Conservation (phyloP, 257 asterid genomes). For the Fraxinus cuspidata region DNA sequence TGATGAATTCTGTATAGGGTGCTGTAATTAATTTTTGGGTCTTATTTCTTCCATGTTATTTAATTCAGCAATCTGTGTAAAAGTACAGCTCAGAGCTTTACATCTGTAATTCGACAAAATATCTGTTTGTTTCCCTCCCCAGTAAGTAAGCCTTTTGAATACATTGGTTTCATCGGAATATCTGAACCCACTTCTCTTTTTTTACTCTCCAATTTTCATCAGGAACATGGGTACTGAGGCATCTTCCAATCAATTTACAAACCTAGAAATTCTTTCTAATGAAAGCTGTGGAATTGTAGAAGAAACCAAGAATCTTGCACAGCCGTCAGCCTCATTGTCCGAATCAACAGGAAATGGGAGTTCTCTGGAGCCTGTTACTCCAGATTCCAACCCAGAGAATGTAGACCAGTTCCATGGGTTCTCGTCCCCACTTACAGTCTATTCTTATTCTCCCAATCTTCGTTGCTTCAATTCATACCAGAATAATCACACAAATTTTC, state of each 20-base stretch:
- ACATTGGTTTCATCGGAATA: not conserved
- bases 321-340: conserved; percentile 8
- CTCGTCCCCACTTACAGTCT: conserved; percentile 28
- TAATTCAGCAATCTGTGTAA: no score
- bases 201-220: not conserved
- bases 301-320: not conserved
- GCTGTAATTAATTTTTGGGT: no score
- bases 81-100: no score
- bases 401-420: conserved; percentile 23
- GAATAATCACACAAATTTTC: not conserved
- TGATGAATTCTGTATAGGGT: no score
- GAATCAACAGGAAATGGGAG: not conserved
- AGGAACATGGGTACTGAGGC: conserved; percentile 36
- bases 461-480: conserved; percentile 15
- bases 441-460: conserved; percentile 25
- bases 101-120: not conserved
- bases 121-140: not conserved
- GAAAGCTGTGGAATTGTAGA: conserved; percentile 8
- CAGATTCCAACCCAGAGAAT: conserved; percentile 38
- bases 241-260: conserved; percentile 17
- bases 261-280: conserved; percentile 15
- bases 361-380: conserved; percentile 40
- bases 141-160: not conserved
- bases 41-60: no score
- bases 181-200: not conserved